Evolutionary conservation across 1,284 basidiomycete species (phyloP).

Genomic region (Lentinula novae-zelandiae): DNA sequence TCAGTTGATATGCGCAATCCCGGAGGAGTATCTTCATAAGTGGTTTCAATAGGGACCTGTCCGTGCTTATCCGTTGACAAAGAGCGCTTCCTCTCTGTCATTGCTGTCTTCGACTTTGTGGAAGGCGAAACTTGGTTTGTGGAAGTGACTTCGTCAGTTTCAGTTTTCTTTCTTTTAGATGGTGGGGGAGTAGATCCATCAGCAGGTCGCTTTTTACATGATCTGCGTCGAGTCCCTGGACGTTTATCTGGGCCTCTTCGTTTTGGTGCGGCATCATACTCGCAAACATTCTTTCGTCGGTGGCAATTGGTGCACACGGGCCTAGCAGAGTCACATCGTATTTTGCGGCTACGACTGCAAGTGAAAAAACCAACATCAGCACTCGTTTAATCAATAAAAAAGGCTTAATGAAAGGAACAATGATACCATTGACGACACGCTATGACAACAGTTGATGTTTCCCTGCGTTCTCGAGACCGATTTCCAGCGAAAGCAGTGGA

Average conservation of each 20-base stretch:
- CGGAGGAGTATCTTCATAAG: slow-evolving; percentile 17
- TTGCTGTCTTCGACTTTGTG: slow-evolving; percentile 32
- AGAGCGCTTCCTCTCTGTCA: slow-evolving; percentile 27
- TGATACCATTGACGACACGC: slow-evolving; percentile 61
- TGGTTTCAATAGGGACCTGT: slow-evolving; percentile 19
- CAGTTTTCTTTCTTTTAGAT: slow-evolving; percentile 59
- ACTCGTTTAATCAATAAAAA: slow-evolving; percentile 32
- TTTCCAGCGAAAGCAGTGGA: slow-evolving; percentile 29
- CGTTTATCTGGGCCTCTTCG: slow-evolving; percentile 79
- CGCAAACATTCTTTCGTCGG: slow-evolving; percentile 68
- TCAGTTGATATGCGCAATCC: slow-evolving; percentile 27
- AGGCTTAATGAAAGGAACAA: slow-evolving; percentile 31
- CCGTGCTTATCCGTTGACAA: slow-evolving; percentile 17
- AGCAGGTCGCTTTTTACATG: slow-evolving; percentile 70
- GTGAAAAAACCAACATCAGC: slow-evolving; percentile 25
- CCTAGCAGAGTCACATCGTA: slow-evolving; percentile 77
- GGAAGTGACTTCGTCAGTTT: slow-evolving; percentile 3
- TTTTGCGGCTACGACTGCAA: slow-evolving; percentile 72
- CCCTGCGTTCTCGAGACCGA: slow-evolving; percentile 41
- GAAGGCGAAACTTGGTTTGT: slow-evolving; percentile 21
- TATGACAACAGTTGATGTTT: slow-evolving; percentile 65
- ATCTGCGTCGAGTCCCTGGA: slow-evolving; percentile 75
- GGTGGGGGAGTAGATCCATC: slow-evolving; percentile 49
- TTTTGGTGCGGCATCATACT: slow-evolving; percentile 75
- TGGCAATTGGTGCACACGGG: slow-evolving; percentile 76